Percentiles rank a stretch among this genome's conserved stretches.
Conservation (phyloP, 2,329 filamentous ascomycete genomes). For the Epichloe glyceriae region DNA sequence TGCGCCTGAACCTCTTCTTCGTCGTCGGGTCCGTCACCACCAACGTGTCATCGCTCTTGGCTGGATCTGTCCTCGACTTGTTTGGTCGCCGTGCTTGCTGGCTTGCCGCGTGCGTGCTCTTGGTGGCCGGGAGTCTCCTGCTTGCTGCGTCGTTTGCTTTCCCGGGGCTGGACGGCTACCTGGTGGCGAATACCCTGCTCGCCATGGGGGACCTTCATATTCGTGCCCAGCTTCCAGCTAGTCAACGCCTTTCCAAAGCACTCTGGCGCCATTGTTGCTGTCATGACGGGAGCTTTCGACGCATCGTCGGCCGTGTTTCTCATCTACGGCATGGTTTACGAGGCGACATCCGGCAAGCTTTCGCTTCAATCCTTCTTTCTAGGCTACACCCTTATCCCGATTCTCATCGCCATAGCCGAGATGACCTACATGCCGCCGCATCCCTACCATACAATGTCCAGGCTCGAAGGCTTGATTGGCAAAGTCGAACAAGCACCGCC, state of each 20-base stretch:
- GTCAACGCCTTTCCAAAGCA: slow-evolving; percentile 70
- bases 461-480: neutral
- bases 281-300: slow-evolving; percentile 73
- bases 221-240: slow-evolving; percentile 72
- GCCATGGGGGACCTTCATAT: slow-evolving; percentile 71
- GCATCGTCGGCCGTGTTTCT: slow-evolving; percentile 69
- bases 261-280: slow-evolving; percentile 66
- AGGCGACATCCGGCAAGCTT: slow-evolving; percentile 31
- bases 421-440: neutral
- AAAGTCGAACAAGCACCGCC: neutral
- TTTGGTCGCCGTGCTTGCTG: slow-evolving; percentile 70
- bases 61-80: slow-evolving; percentile 73
- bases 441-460: neutral
- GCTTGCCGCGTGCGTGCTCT: slow-evolving; percentile 52
- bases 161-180: slow-evolving; percentile 59
- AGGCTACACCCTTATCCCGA: neutral
- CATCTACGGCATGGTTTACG: slow-evolving; percentile 57
- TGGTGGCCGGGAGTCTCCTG: slow-evolving; percentile 56
- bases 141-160: slow-evolving; percentile 39
- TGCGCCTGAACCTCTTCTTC: slow-evolving; percentile 79
- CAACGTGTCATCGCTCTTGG: slow-evolving; percentile 73
- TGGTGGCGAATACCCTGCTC: slow-evolving; percentile 62
- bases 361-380: neutral
- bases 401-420: neutral
- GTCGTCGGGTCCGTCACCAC: slow-evolving; percentile 78